Evolutionary conservation across 129 eudicot species (phyloP).

Genomic region (Solidago caesia): DNA sequence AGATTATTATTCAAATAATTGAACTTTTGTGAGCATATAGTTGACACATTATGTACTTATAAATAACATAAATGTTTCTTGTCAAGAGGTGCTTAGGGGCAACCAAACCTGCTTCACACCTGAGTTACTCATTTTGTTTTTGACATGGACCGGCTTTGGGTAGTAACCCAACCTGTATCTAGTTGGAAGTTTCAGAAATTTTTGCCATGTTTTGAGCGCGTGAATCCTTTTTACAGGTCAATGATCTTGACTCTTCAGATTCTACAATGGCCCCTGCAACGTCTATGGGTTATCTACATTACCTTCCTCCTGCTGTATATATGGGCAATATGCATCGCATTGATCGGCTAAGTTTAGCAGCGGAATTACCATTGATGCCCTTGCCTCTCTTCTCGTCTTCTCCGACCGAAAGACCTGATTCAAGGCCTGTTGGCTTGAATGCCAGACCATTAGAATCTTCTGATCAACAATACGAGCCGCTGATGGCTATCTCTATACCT

Average conservation of each 20-base stretch:
- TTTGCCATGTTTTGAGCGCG: conserved; percentile 19
- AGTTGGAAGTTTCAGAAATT: background rate
- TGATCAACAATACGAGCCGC: conserved; percentile 31
- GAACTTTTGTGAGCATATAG: background rate
- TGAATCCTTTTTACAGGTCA: conserved; percentile 47
- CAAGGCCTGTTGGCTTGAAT: conserved; percentile 29
- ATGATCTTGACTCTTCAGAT: conserved; percentile 60
- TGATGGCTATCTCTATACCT: conserved; percentile 27
- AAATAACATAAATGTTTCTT: background rate
- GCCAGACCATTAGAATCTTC: conserved; percentile 27
- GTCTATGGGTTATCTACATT: conserved; percentile 40
- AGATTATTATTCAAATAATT: background rate
- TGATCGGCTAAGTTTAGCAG: conserved; percentile 45
- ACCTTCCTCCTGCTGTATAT: conserved; percentile 54
- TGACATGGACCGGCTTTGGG: background rate
- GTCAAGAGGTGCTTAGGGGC: background rate
- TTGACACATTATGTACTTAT: background rate
- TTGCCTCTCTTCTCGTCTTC: conserved; percentile 40
- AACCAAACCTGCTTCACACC: background rate
- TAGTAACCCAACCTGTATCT: background rate
- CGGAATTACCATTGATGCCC: conserved; percentile 55
- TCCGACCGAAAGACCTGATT: conserved; percentile 25
- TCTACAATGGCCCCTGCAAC: conserved; percentile 49
- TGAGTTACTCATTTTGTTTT: background rate
- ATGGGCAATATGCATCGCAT: conserved; percentile 43